Percentiles rank a stretch among this genome's conserved stretches.
Evolutionary conservation across 208 protist species (phyloP).

Genomic region (Leishmania turanica): DNA sequence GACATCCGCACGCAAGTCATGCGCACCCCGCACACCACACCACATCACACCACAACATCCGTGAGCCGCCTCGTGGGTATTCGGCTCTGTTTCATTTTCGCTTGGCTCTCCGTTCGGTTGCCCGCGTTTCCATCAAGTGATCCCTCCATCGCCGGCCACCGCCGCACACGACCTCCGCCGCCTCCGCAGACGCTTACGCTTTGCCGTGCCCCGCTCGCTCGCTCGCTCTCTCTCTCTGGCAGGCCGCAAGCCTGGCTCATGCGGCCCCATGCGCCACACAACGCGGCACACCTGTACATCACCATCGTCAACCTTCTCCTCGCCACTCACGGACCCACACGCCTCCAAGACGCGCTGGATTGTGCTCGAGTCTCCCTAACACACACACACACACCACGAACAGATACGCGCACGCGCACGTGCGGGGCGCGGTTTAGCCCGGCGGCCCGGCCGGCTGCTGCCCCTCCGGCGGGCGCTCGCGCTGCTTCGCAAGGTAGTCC

Average conservation of each 20-base stretch:
- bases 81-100: not conserved
- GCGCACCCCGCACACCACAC: not conserved
- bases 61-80: not conserved
- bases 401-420: not conserved
- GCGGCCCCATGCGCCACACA: too few species aligned
- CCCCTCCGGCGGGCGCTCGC: not conserved
- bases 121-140: not conserved
- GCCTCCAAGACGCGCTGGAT: not conserved
- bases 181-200: not conserved
- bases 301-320: not conserved
- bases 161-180: not conserved
- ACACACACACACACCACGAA: not conserved
- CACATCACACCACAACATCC: too few species aligned
- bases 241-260: not conserved
- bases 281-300: not conserved
- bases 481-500: slow-evolving; percentile 39
- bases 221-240: not conserved
- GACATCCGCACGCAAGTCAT: not conserved
- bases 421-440: slow-evolving; percentile 1
- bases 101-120: not conserved
- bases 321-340: not conserved
- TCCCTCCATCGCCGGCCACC: not conserved
- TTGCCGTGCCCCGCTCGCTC: not conserved
- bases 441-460: not conserved
- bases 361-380: not conserved